phyloP scores from a whole-genome alignment of 2,329 filamentous ascomycete species.

The Trichoderma sp. region DNA sequence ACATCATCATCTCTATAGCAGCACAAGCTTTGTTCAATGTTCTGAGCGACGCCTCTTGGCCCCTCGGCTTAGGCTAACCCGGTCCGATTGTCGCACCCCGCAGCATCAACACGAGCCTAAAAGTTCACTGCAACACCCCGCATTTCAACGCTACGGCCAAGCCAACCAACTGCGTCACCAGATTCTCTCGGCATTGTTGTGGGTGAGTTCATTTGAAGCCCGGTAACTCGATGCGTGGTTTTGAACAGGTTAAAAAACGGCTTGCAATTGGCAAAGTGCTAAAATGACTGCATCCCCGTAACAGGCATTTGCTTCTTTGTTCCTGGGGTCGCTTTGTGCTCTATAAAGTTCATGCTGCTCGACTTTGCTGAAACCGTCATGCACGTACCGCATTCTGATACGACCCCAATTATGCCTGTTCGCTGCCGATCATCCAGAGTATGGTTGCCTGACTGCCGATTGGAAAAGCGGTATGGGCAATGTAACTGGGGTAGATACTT shows the following conservation, averaged over 20 bases:
- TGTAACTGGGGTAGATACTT: background rate
- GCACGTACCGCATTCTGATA: background rate
- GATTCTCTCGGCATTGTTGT: too few relatives aligned
- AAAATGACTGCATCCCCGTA: background rate
- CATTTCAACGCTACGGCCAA: background rate
- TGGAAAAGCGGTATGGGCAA: background rate
- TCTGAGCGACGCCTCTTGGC: background rate
- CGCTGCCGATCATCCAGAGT: background rate
- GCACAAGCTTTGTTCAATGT: background rate
- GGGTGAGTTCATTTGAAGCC: background rate
- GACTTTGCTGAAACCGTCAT: background rate
- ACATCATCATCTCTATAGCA: background rate
- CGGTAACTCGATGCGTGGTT: background rate
- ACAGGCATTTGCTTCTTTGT: background rate
- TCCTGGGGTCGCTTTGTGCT: background rate
- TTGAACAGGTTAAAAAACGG: background rate
- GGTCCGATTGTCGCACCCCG: background rate
- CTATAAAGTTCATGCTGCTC: background rate
- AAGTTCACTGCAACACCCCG: slow-evolving; percentile 5
- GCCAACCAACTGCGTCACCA: background rate
- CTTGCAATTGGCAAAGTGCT: background rate
- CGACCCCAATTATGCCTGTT: background rate
- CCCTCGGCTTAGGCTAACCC: background rate
- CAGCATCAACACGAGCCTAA: background rate
- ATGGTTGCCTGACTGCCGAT: background rate